Conservation (phyloP, 2,329 filamentous ascomycete genomes). For the Bimuria novae-zelandiae region DNA sequence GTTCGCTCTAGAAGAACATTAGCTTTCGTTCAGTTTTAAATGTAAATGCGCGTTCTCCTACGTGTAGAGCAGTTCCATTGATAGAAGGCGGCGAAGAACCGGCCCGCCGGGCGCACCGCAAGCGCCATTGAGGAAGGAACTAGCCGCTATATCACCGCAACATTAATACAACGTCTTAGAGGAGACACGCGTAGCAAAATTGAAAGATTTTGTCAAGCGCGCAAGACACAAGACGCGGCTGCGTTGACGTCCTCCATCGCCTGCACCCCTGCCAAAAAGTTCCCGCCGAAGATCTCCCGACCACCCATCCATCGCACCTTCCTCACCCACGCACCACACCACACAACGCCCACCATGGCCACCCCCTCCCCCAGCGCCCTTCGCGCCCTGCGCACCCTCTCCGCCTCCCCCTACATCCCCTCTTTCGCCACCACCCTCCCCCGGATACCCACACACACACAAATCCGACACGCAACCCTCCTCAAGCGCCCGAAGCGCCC, state of each 20-base stretch:
- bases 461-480: slow-evolving; percentile 81
- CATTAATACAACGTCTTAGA: not conserved
- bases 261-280: slow-evolving; percentile 14
- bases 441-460: slow-evolving; percentile 39
- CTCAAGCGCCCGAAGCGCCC: slow-evolving; percentile 86
- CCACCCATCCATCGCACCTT: slow-evolving; percentile 2
- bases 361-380: slow-evolving; percentile 40
- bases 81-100: slow-evolving; percentile 53
- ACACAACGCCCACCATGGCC: slow-evolving; percentile 33
- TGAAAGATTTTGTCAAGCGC: not conserved
- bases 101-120: slow-evolving; percentile 21
- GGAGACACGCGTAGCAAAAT: not conserved
- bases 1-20: not conserved
- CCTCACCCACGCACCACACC: slow-evolving; percentile 9
- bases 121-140: slow-evolving; percentile 12
- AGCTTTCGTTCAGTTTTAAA: not conserved
- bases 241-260: not conserved
- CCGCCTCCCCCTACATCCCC: slow-evolving; percentile 19
- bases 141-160: not conserved
- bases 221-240: not conserved
- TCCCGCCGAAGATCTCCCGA: slow-evolving; percentile 18
- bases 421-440: not conserved
- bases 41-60: slow-evolving; percentile 15
- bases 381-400: slow-evolving; percentile 33
- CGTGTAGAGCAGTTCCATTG: slow-evolving; percentile 44